These are phyloP conservation scores for Monilinia fructigena DNA, from an alignment of 2,329 filamentous ascomycete genomes.

Conservation along the genomic window DNA sequence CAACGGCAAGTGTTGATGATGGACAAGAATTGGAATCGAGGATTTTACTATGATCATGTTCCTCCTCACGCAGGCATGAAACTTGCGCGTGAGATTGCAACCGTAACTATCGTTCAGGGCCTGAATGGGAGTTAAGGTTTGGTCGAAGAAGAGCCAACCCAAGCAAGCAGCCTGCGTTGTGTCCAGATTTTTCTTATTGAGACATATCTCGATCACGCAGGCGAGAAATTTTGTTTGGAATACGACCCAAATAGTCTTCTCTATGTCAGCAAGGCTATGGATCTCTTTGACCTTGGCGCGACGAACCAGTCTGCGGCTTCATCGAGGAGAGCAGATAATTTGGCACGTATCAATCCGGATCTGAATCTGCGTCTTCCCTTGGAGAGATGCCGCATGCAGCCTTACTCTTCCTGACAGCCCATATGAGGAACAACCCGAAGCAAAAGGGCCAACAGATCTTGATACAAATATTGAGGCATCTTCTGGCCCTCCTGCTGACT, in stretches of 20 bases:
- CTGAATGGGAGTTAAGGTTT: constrained; percentile 96
- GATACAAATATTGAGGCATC: constrained; percentile 41
- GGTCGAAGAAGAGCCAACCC: constrained; percentile 83
- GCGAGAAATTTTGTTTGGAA: constrained; percentile 95
- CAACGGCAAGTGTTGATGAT: constrained; percentile 98
- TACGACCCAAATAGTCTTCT: constrained; percentile 95
- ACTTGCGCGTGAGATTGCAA: constrained; percentile 93
- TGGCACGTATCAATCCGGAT: constrained; percentile 52
- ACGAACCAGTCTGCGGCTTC: constrained; percentile 65
- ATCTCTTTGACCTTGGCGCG: constrained; percentile 86
- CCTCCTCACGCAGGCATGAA: constrained; percentile 98
- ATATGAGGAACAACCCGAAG: constrained; percentile 76
- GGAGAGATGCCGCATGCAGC: constrained; percentile 58
- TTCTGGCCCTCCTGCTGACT: constrained; percentile 68
- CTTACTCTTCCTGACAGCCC: constrained; percentile 79
- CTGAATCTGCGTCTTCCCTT: constrained; percentile 34
- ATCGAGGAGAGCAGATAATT: constrained; percentile 60
- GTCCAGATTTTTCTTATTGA: constrained; percentile 98
- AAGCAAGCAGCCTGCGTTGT: constrained; percentile 84
- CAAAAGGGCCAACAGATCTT: constrained; percentile 43
- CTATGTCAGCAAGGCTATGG: constrained; percentile 98
- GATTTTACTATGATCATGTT: constrained; percentile 85
- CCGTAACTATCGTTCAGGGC: constrained; percentile 96
- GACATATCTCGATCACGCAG: constrained; percentile 95
- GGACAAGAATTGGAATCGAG: constrained; percentile 94